Evolutionary conservation across 495 filamentous ascomycete genomes (phyloP).

Genomic region (Chaetomium fimeti): DNA sequence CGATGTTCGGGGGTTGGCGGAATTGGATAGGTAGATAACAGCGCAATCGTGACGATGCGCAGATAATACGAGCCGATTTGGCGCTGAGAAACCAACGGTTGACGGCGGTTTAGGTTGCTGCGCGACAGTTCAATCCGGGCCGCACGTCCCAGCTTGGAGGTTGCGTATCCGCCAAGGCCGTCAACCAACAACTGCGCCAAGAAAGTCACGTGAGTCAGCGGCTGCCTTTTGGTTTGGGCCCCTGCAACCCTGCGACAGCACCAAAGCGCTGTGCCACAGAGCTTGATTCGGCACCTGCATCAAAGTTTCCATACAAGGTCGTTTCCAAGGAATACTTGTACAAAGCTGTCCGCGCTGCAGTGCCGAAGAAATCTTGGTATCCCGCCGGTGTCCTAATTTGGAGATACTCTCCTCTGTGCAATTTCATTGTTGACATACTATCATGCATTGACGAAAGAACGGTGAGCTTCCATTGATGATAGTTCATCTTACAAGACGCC

Average conservation of each 20-base stretch:
- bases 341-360: too few relatives aligned
- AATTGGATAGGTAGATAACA: not conserved
- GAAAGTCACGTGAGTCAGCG: constrained; percentile 9
- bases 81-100: constrained; percentile 11
- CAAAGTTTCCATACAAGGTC: too few relatives aligned
- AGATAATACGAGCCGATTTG: not conserved
- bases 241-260: not conserved
- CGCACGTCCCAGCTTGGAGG: constrained; percentile 22
- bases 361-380: too few relatives aligned
- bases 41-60: constrained; percentile 6
- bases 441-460: too few relatives aligned
- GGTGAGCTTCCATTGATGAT: too few relatives aligned
- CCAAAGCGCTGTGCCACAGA: too few relatives aligned
- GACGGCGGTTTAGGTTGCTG: constrained; percentile 8
- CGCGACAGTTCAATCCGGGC: constrained; percentile 8
- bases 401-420: too few relatives aligned
- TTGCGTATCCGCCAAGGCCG: constrained; percentile 20
- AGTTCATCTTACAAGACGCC: too few relatives aligned
- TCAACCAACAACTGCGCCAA: constrained; percentile 13
- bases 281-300: not conserved
- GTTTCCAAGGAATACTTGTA: too few relatives aligned
- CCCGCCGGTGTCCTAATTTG: too few relatives aligned
- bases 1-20: not conserved
- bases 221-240: not conserved
- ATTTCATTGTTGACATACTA: too few relatives aligned